These are phyloP conservation scores for Helminthosporium solani DNA, from an alignment of 2,329 filamentous ascomycete species.

Conservation along the genomic window DNA sequence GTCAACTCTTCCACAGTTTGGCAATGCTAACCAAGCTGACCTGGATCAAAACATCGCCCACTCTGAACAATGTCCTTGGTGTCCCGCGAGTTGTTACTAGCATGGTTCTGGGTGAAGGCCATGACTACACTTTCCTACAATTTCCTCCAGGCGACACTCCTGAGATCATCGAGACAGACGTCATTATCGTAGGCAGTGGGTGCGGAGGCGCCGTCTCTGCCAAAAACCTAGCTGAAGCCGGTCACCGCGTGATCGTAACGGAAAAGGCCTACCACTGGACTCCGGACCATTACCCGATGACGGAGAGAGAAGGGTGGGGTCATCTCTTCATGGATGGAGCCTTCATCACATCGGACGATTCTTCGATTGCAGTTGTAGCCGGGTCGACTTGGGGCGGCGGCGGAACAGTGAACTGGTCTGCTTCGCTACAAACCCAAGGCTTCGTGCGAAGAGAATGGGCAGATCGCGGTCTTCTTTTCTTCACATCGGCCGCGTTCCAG, in stretches of 20 bases:
- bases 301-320: constrained; percentile 57
- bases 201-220: constrained; percentile 82
- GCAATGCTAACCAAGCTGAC: constrained; percentile 56
- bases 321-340: constrained; percentile 72
- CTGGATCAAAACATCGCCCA: constrained; percentile 58
- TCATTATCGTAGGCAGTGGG: constrained; percentile 83
- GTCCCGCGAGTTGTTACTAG: constrained; percentile 60
- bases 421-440: constrained; percentile 67
- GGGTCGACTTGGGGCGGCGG: constrained; percentile 82
- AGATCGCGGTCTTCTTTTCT: constrained; percentile 67
- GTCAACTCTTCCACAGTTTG: constrained; percentile 58
- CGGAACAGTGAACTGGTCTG: constrained; percentile 84
- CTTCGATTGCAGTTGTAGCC: constrained; percentile 60
- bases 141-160: constrained; percentile 55
- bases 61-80: constrained; percentile 57
- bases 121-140: constrained; percentile 64
- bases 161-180: constrained; percentile 71
- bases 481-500: constrained; percentile 72
- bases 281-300: constrained; percentile 72
- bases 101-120: constrained; percentile 54
- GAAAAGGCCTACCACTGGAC: constrained; percentile 80
- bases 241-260: constrained; percentile 73
- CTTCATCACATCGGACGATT: constrained; percentile 53
- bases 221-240: constrained; percentile 76
- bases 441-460: constrained; percentile 83